Evolutionary conservation across 2,329 filamentous ascomycete genomes (phyloP).

Genomic region (Cercospora canescens): DNA sequence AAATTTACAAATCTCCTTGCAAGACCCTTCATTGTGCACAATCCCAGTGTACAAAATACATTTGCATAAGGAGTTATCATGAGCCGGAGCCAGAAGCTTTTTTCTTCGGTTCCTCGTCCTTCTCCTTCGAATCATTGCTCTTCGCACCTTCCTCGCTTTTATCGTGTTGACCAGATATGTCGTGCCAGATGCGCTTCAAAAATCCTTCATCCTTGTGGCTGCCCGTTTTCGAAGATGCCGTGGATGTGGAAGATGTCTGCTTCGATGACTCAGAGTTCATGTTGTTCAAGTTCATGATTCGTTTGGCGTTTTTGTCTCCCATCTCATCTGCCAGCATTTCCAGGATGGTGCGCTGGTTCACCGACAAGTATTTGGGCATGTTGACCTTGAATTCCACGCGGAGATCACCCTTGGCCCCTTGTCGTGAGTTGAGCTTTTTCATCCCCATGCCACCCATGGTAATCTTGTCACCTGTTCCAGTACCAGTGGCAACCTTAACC

Average conservation of each 20-base stretch:
- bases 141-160: conserved; percentile 19
- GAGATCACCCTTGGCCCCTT: conserved; percentile 73
- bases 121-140: conserved; percentile 16
- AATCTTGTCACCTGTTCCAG: conserved; percentile 87
- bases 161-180: conserved; percentile 71
- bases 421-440: conserved; percentile 73
- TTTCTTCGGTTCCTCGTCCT: conserved; percentile 36
- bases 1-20: conserved; percentile 1
- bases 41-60: background rate
- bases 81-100: conserved; percentile 40
- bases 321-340: conserved; percentile 98
- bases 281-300: conserved; percentile 76
- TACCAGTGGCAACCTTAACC: conserved; percentile 87
- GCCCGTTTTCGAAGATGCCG: conserved; percentile 31
- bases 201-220: conserved; percentile 83
- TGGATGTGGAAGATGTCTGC: conserved; percentile 67
- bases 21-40: conserved; percentile 6
- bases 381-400: conserved; percentile 91
- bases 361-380: conserved; percentile 91
- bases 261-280: conserved; percentile 46
- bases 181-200: conserved; percentile 91
- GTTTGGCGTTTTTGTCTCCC: conserved; percentile 85
- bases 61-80: background rate
- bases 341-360: conserved; percentile 87
- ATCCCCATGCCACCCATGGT: conserved; percentile 91